Evolutionary conservation across 257 asterid species (phyloP), one percentile per base, ranked within the genome.

Genomic region (Datura wrightii): DNA sequence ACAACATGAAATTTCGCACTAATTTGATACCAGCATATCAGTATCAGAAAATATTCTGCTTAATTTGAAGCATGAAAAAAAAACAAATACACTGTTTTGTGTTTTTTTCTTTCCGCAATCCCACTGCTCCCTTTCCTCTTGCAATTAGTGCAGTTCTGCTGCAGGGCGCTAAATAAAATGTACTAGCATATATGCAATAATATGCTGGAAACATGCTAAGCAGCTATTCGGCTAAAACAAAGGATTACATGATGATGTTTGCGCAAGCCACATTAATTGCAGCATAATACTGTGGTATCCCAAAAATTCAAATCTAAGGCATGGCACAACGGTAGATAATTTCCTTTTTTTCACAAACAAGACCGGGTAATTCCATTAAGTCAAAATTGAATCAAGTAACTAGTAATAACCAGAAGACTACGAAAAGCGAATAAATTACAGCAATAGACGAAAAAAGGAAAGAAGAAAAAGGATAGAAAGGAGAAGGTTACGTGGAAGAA

Each of bases 401-500:
- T 9, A 60, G 9, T 10, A 58, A 58, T 58, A 58, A 58, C 65
- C 65, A 58, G 3, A 58, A 24, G 37, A 72, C 8, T 19, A 31
- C 15, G 13, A 15, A 41, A 69, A 69, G 2, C 34, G 53, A 39
- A 24, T 11, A 74, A 15, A 19, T 10, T 3, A 72, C 6, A 5
- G 3, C 34, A 84, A 81, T 59, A 16, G 6, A 44, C 18, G 3
- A 89, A 48, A 10, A 9, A 9, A 84, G 5, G 5, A 34, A 10
- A 41, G 31, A 14, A 6, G 42, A 31, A 9, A 9, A 44, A 42
- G 13, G 41, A 41, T 10, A 60, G 42, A 39, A 39, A 39, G 42
- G 42, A 39, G 42, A 39, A 48, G 84, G 89, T 62, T 55, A 91
- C 99, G 80, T 95, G 97, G 87, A 97, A 94, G 86, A 95, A 91